phyloP scores from a whole-genome alignment of 257 asterid species.

The Sherardia arvensis region DNA sequence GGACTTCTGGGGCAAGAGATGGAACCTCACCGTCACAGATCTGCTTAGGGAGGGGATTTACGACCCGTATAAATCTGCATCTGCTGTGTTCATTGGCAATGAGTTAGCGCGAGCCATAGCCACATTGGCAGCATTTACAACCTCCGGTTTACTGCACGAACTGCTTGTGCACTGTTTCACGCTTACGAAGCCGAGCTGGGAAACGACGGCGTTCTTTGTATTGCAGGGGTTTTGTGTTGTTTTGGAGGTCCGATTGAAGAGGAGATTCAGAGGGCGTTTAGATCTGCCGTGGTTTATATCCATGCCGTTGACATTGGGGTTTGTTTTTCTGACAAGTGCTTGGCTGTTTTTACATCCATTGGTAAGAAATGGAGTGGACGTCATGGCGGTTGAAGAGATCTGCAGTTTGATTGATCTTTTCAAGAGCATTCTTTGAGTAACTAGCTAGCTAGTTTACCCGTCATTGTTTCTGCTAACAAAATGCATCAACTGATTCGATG shows the following conservation, averaged over 20 bases:
- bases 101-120: background rate
- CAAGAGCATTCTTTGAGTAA: no score
- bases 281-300: no score
- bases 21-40: background rate
- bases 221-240: background rate
- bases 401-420: no score
- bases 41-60: background rate
- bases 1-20: background rate
- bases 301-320: no score
- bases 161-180: background rate
- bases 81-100: background rate
- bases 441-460: no score
- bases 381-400: no score
- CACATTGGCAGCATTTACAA: background rate
- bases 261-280: background rate
- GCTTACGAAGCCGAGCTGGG: background rate
- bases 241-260: background rate
- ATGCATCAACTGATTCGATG: no score
- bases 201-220: background rate
- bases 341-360: no score
- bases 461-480: no score
- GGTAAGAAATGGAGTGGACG: no score
- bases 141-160: background rate
- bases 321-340: no score
- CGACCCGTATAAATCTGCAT: background rate